Conservation (phyloP, 352 stramenopile genomes). For the Pythium plurisporium region DNA sequence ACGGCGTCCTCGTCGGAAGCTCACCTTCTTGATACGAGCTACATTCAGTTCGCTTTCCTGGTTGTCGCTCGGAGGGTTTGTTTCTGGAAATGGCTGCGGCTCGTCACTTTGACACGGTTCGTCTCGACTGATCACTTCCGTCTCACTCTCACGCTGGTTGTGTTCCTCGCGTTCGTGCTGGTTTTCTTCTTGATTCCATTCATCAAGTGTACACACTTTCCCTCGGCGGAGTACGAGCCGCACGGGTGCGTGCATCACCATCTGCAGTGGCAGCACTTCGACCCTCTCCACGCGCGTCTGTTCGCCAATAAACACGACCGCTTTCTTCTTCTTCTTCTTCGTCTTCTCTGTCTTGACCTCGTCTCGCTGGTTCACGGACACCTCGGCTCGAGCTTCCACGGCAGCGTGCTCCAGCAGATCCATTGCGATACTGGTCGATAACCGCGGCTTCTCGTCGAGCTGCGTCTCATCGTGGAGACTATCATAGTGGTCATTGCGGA, state of each 20-base stretch:
- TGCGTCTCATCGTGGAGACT: slow-evolving; percentile 42
- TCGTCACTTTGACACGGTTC: no score
- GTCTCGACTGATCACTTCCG: neutral
- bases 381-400: neutral
- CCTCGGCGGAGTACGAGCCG: slow-evolving; percentile 6
- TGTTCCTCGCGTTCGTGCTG: neutral
- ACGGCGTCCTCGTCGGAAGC: slow-evolving; percentile 12
- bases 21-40: slow-evolving; percentile 6
- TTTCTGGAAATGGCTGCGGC: no score
- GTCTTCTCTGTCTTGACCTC: slow-evolving; percentile 5
- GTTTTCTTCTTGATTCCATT: neutral
- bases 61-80: slow-evolving; percentile 2
- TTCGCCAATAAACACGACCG: slow-evolving; percentile 17
- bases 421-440: slow-evolving; percentile 2
- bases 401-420: neutral
- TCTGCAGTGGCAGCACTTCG: slow-evolving; percentile 6
- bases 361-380: neutral
- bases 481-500: slow-evolving; percentile 82
- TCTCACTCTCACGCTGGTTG: neutral
- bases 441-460: slow-evolving; percentile 7
- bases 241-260: slow-evolving; percentile 1
- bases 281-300: slow-evolving; percentile 19
- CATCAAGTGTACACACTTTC: slow-evolving; percentile 1
- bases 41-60: neutral
- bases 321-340: slow-evolving; percentile 11